These are phyloP conservation scores for Gastrolobium bilobum DNA, from an alignment of 306 rosid genomes.

Conservation along the genomic window DNA sequence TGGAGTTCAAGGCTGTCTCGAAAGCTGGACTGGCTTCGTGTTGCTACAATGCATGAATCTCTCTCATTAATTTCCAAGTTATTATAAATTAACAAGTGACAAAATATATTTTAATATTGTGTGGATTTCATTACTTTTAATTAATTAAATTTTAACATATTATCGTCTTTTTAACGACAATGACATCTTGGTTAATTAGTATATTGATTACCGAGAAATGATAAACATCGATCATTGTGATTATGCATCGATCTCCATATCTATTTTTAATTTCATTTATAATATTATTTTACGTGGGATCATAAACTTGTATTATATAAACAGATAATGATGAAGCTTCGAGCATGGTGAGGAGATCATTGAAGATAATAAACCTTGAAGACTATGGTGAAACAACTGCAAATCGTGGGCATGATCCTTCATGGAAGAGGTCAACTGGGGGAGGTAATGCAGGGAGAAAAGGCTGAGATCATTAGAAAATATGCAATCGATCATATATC, in stretches of 20 bases:
- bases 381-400: conserved; percentile 66
- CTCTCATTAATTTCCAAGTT: not conserved
- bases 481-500: not conserved
- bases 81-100: conserved; percentile 6
- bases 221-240: not conserved
- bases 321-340: conserved; percentile 36
- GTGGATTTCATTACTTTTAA: not conserved
- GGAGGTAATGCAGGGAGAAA: conserved; percentile 27
- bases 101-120: not conserved
- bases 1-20: not conserved
- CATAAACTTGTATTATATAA: not conserved
- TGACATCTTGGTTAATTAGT: not conserved
- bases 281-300: not conserved
- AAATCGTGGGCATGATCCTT: conserved; percentile 67
- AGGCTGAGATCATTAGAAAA: conserved; percentile 2
- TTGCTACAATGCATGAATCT: conserved; percentile 36
- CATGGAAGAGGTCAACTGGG: not conserved
- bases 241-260: not conserved
- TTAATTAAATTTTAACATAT: not conserved
- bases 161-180: not conserved
- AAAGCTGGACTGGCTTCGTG: conserved; percentile 10
- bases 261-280: not conserved
- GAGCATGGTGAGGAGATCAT: conserved; percentile 47
- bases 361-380: conserved; percentile 48
- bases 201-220: not conserved